These are phyloP conservation scores for Malus hybrid DNA, from an alignment of 331 rosid species.

Conservation along the genomic window DNA sequence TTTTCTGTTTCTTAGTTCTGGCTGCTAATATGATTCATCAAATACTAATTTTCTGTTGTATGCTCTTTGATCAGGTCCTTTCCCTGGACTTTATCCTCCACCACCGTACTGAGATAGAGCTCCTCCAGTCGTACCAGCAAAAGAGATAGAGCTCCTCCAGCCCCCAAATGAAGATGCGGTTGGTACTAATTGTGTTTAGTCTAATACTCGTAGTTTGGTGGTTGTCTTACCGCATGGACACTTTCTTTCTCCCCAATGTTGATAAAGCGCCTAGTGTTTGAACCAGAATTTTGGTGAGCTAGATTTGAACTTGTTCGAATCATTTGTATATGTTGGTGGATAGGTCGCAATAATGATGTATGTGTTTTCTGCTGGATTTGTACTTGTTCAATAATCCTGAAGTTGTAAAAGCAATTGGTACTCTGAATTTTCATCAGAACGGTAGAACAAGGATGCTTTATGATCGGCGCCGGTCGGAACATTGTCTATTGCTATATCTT, in stretches of 20 bases:
- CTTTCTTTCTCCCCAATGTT: not conserved
- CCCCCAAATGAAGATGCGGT: not conserved
- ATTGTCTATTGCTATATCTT: too few species aligned
- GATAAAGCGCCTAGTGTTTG: not conserved
- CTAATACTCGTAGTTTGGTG: not conserved
- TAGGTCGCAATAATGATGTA: not conserved
- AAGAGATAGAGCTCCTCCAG: not conserved
- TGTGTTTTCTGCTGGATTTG: too few species aligned
- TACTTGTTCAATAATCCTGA: not conserved
- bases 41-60: not conserved
- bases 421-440: not conserved
- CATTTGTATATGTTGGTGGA: not conserved
- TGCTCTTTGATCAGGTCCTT: slow-evolving; percentile 23
- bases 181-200: slow-evolving; percentile 9
- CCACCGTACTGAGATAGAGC: slow-evolving; percentile 49
- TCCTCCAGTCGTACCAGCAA: not conserved
- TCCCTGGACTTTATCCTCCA: slow-evolving; percentile 59
- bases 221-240: not conserved
- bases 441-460: not conserved
- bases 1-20: not conserved
- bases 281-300: not conserved
- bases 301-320: not conserved
- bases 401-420: not conserved
- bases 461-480: not conserved
- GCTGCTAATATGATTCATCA: not conserved